Percentiles rank a stretch among this genome's conserved stretches.
These are phyloP conservation scores for Orobanche coerulescens DNA, from an alignment of 257 asterid genomes.

Conservation along the genomic window DNA sequence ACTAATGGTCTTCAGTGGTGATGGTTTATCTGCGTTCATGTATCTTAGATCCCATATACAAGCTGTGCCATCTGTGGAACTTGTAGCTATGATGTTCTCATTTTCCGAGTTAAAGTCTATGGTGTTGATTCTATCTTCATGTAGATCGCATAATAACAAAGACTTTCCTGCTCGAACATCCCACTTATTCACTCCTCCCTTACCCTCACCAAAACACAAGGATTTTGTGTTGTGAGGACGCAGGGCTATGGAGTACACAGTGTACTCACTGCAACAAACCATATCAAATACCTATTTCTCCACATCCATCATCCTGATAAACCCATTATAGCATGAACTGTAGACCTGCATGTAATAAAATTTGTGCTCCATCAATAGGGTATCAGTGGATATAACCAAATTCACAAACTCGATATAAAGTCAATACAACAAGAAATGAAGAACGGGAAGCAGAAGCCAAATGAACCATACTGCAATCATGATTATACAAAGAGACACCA, in stretches of 20 bases:
- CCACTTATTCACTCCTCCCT: slow-evolving; percentile 49
- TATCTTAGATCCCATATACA: slow-evolving; percentile 88
- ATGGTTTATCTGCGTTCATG: slow-evolving; percentile 30
- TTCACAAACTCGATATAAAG: neutral
- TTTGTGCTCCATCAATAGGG: slow-evolving; percentile 14
- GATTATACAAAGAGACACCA: neutral
- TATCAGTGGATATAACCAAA: neutral
- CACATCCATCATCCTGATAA: slow-evolving; percentile 67
- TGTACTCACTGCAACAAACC: slow-evolving; percentile 41
- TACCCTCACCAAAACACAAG: slow-evolving; percentile 57
- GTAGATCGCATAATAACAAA: slow-evolving; percentile 41
- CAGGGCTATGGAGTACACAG: slow-evolving; percentile 46
- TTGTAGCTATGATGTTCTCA: slow-evolving; percentile 59
- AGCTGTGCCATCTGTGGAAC: slow-evolving; percentile 78
- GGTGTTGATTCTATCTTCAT: slow-evolving; percentile 61
- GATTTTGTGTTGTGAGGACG: slow-evolving; percentile 41
- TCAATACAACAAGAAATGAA: neutral
- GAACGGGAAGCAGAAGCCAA: neutral
- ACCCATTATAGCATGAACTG: slow-evolving; percentile 79
- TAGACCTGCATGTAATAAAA: slow-evolving; percentile 51
- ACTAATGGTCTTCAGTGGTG: slow-evolving; percentile 37
- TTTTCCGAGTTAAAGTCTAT: slow-evolving; percentile 59
- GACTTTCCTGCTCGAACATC: slow-evolving; percentile 69
- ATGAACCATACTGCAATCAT: neutral
- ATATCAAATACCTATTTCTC: slow-evolving; percentile 70